These are phyloP conservation scores for Ganoderma sp. DNA, from an alignment of 1,284 basidiomycete species.

Conservation along the genomic window DNA sequence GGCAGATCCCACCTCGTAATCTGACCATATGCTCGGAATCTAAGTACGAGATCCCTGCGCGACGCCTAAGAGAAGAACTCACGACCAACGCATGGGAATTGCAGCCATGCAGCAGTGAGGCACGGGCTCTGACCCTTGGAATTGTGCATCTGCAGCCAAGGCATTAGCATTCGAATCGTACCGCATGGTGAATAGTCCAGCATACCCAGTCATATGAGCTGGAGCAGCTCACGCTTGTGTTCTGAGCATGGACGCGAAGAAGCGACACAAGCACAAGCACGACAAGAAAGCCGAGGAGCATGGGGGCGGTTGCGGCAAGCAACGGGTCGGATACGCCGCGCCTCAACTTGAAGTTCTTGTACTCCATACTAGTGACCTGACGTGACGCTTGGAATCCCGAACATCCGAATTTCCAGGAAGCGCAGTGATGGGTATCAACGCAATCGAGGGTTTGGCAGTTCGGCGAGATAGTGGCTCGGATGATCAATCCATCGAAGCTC, in stretches of 20 bases:
- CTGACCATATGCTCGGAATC: background rate
- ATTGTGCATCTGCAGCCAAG: slow-evolving; percentile 5
- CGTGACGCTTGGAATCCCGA: background rate
- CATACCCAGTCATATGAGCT: background rate
- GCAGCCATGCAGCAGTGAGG: slow-evolving; percentile 3
- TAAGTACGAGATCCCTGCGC: background rate
- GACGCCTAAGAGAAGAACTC: background rate
- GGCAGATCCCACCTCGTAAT: background rate
- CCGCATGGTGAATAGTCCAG: background rate
- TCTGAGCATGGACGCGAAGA: background rate
- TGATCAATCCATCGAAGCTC: background rate
- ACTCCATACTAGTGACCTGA: background rate
- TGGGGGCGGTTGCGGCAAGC: background rate
- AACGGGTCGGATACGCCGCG: background rate
- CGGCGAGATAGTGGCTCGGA: background rate
- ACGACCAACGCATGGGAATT: background rate
- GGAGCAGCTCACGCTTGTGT: slow-evolving; percentile 1
- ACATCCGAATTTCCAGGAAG: background rate
- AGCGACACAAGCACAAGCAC: background rate
- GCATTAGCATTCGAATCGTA: background rate
- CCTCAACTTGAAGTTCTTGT: background rate
- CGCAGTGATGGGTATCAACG: background rate
- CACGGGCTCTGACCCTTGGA: slow-evolving; percentile 6
- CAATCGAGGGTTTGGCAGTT: too few relatives aligned
- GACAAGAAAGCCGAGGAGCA: background rate